Percentiles rank a stretch among this genome's conserved stretches.
phyloP scores from a whole-genome alignment of 2,329 filamentous ascomycete species.

The Pyrenophora seminiperda region DNA sequence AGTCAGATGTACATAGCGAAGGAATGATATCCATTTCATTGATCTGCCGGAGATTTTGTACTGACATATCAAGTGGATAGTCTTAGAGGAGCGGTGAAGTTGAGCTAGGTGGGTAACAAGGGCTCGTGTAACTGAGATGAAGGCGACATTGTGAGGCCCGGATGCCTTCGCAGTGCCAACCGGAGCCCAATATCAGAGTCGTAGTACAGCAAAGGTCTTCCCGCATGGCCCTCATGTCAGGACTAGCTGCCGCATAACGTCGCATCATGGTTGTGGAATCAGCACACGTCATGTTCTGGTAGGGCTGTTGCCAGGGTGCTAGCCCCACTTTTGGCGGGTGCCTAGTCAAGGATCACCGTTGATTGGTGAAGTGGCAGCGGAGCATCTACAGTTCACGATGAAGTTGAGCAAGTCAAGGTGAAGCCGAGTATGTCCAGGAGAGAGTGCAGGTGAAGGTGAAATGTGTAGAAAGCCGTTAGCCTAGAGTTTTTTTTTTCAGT shows the following conservation, averaged over 20 bases:
- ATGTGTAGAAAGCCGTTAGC: slow-evolving; percentile 2
- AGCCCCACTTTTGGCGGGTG: slow-evolving; percentile 17
- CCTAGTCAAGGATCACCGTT: slow-evolving; percentile 7
- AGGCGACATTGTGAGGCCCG: neutral
- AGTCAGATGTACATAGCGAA: slow-evolving; percentile 25
- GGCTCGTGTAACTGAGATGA: too few species aligned
- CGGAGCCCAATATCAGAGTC: neutral
- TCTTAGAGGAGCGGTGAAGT: slow-evolving; percentile 3
- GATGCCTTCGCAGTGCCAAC: neutral
- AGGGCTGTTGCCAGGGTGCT: slow-evolving; percentile 14
- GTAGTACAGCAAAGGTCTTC: neutral
- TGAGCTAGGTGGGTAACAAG: slow-evolving; percentile 4
- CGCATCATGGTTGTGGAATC: slow-evolving; percentile 4
- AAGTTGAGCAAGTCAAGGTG: slow-evolving; percentile 3
- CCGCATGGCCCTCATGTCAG: neutral
- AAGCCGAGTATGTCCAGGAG: too few species aligned
- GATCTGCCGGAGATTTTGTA: neutral
- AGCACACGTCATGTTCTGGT: slow-evolving; percentile 13
- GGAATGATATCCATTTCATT: slow-evolving; percentile 27
- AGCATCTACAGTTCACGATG: slow-evolving; percentile 5
- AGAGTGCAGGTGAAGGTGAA: too few species aligned
- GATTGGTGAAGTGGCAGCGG: slow-evolving; percentile 10
- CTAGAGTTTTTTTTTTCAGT: neutral
- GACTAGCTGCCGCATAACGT: neutral
- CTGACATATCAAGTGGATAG: neutral